Evolutionary conservation across 2,329 filamentous ascomycete genomes (phyloP).

Genomic region (Calonectria pteridis): DNA sequence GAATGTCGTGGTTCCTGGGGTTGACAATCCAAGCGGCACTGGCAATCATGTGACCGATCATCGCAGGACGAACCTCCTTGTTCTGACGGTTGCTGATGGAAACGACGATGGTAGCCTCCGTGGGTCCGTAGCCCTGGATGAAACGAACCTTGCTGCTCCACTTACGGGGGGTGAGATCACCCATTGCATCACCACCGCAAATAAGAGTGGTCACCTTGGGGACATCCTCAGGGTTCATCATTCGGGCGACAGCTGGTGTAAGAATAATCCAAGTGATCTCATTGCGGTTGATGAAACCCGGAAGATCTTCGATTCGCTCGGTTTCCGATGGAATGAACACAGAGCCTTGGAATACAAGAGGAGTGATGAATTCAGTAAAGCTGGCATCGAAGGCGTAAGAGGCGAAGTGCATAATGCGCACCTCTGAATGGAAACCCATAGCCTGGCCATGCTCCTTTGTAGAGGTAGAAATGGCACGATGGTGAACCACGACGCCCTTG

Average conservation of each 20-base stretch:
- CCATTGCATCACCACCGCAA: constrained; percentile 43
- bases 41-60: constrained; percentile 36
- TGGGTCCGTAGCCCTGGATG: constrained; percentile 37
- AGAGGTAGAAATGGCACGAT: constrained; percentile 27
- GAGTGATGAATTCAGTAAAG: constrained; percentile 39
- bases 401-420: constrained; percentile 48
- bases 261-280: constrained; percentile 34
- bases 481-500: constrained; percentile 36
- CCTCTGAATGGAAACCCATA: constrained; percentile 34
- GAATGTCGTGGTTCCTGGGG: constrained; percentile 38
- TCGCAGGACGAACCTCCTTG: constrained; percentile 32
- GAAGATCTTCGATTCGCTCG: constrained; percentile 32
- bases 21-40: constrained; percentile 46
- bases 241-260: constrained; percentile 31
- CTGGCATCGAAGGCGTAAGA: constrained; percentile 48
- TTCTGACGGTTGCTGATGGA: constrained; percentile 33
- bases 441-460: neutral
- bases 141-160: constrained; percentile 32
- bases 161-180: constrained; percentile 33
- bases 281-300: constrained; percentile 24
- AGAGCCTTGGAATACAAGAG: constrained; percentile 36
- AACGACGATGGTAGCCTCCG: constrained; percentile 38
- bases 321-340: constrained; percentile 32
- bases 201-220: constrained; percentile 37
- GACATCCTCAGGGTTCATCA: constrained; percentile 34